Conservation (phyloP, 2,329 filamentous ascomycete species). For the Aspergillus pseudotamarii region DNA sequence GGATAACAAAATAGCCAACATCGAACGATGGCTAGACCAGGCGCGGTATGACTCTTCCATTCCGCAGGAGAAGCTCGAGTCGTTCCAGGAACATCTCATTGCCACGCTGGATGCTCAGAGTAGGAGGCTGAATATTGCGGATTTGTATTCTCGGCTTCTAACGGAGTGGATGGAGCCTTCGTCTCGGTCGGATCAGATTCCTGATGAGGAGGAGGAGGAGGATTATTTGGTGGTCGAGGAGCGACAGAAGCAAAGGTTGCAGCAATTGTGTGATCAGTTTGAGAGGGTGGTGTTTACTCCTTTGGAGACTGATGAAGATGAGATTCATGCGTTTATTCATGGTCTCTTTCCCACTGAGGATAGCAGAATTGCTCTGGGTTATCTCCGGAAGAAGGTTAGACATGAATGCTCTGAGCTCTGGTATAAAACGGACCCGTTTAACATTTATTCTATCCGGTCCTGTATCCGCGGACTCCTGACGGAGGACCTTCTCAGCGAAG, state of each 20-base stretch:
- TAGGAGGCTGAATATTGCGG: slow-evolving; percentile 34
- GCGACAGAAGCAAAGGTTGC: slow-evolving; percentile 40
- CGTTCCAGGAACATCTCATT: slow-evolving; percentile 36
- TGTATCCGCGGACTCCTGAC: slow-evolving; percentile 45
- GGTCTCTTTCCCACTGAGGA: slow-evolving; percentile 34
- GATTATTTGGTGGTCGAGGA: slow-evolving; percentile 34
- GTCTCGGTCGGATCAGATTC: neutral
- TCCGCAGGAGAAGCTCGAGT: slow-evolving; percentile 32
- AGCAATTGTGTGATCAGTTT: slow-evolving; percentile 44
- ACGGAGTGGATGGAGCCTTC: slow-evolving; percentile 44
- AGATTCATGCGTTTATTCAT: slow-evolving; percentile 36
- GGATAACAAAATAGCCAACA: slow-evolving; percentile 28
- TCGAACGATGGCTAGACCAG: slow-evolving; percentile 41
- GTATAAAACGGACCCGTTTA: slow-evolving; percentile 35
- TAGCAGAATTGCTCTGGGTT: slow-evolving; percentile 6
- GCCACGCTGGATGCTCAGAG: slow-evolving; percentile 39
- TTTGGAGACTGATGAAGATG: slow-evolving; percentile 34
- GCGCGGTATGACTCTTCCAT: slow-evolving; percentile 42
- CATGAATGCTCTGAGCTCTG: neutral
- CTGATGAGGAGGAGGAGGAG: slow-evolving; percentile 29
- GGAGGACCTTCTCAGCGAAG: slow-evolving; percentile 48
- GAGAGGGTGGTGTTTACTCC: slow-evolving; percentile 44
- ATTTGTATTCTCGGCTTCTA: slow-evolving; percentile 39
- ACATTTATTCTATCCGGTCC: slow-evolving; percentile 30
- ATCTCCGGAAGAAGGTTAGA: slow-evolving; percentile 1